These are phyloP conservation scores for Prunus davidiana DNA, from an alignment of 306 rosid genomes.

Conservation along the genomic window DNA sequence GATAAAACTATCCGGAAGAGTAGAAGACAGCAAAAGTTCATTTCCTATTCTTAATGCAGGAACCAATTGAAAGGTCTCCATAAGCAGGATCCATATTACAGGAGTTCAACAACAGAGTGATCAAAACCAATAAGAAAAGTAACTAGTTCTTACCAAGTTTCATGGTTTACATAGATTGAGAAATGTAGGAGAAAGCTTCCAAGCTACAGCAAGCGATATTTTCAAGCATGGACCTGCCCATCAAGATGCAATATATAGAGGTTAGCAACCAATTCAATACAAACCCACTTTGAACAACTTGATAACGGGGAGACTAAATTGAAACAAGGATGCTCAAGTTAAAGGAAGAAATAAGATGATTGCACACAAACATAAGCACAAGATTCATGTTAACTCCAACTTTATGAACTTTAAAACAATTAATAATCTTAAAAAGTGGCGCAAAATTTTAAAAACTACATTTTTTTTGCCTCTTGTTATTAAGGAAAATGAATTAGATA, in stretches of 20 bases:
- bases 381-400: neutral
- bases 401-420: neutral
- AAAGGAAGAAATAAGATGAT: constrained; percentile 12
- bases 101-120: neutral
- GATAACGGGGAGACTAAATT: neutral
- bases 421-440: neutral
- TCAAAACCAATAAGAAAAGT: constrained; percentile 1
- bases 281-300: neutral
- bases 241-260: constrained; percentile 15
- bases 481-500: constrained; percentile 6
- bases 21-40: neutral
- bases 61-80: no score
- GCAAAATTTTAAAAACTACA: neutral
- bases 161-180: constrained; percentile 44
- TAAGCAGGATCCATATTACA: neutral
- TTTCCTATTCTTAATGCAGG: no score
- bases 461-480: neutral
- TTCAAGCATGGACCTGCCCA: constrained; percentile 37
- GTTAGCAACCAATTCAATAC: constrained; percentile 5
- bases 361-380: constrained; percentile 6
- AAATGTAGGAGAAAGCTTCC: constrained; percentile 24
- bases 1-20: neutral
- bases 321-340: constrained; percentile 13
- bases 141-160: constrained; percentile 60
- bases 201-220: constrained; percentile 8